Evolutionary conservation across 352 stramenopile species (phyloP).

Genomic region (Phytopythium chamaehyphon): DNA sequence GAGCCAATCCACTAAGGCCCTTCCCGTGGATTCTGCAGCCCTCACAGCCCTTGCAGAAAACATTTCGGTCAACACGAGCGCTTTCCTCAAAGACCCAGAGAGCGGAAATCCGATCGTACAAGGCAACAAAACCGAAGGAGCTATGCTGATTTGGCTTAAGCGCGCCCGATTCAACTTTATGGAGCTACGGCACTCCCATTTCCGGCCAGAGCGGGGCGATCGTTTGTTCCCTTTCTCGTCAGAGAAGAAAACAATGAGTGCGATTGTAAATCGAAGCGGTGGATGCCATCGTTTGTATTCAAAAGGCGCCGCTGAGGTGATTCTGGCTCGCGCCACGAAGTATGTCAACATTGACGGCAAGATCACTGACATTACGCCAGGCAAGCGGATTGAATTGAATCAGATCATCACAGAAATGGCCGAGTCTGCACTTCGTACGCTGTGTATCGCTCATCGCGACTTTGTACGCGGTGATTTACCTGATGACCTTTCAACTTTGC

Average conservation of each 20-base stretch:
- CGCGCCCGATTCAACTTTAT: constrained; percentile 51
- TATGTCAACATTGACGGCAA: constrained; percentile 61
- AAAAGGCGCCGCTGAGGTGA: constrained; percentile 76
- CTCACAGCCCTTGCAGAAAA: constrained; percentile 47
- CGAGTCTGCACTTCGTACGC: constrained; percentile 75
- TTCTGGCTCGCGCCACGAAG: constrained; percentile 52
- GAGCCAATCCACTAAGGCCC: constrained; percentile 8
- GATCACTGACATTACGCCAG: constrained; percentile 46
- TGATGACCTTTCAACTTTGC: constrained; percentile 48
- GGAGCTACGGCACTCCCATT: constrained; percentile 48
- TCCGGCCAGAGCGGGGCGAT: constrained; percentile 48
- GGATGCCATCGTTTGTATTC: constrained; percentile 47
- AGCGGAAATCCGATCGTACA: constrained; percentile 37
- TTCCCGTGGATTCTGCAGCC: constrained; percentile 31
- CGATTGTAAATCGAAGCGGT: constrained; percentile 39
- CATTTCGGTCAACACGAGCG: constrained; percentile 71
- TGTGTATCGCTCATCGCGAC: constrained; percentile 86
- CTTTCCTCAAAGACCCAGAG: constrained; percentile 53
- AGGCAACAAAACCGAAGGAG: constrained; percentile 83
- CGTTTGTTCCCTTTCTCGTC: constrained; percentile 76
- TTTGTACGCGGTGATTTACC: constrained; percentile 51
- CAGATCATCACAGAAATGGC: constrained; percentile 76
- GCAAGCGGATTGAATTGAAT: constrained; percentile 68
- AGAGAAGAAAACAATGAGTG: constrained; percentile 82
- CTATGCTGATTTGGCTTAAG: constrained; percentile 68